These are phyloP conservation scores for Didymella pomorum DNA, from an alignment of 2,329 filamentous ascomycete species.

Conservation along the genomic window DNA sequence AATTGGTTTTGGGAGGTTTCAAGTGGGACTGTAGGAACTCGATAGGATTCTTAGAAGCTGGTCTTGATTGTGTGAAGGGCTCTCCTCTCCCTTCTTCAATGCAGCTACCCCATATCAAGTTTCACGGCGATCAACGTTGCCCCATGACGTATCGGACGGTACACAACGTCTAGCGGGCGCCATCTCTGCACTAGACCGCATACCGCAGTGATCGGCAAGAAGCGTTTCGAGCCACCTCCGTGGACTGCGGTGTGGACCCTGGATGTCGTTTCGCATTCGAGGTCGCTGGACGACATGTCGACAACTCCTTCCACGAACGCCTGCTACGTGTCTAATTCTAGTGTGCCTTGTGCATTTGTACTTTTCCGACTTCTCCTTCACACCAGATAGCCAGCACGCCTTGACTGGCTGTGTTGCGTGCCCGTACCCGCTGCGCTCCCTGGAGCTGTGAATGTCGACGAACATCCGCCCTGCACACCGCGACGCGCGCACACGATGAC, in stretches of 20 bases:
- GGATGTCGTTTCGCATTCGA: slow-evolving; percentile 31
- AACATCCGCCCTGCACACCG: slow-evolving; percentile 28
- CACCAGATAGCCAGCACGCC: slow-evolving; percentile 5
- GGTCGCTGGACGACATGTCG: slow-evolving; percentile 18
- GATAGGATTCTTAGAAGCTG: background rate
- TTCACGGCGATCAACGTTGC: slow-evolving; percentile 21
- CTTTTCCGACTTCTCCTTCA: background rate
- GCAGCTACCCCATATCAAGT: slow-evolving; percentile 21
- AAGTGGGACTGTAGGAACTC: background rate
- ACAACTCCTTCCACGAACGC: slow-evolving; percentile 11
- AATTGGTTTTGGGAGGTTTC: background rate
- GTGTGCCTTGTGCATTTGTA: slow-evolving; percentile 4
- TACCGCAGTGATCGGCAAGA: slow-evolving; percentile 21
- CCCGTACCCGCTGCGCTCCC: slow-evolving; percentile 13
- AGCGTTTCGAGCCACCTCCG: slow-evolving; percentile 8
- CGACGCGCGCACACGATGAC: slow-evolving; percentile 36
- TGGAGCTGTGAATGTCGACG: slow-evolving; percentile 30
- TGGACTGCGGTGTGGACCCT: slow-evolving; percentile 27
- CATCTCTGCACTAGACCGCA: slow-evolving; percentile 25
- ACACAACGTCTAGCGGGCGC: slow-evolving; percentile 21
- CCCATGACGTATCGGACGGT: slow-evolving; percentile 27
- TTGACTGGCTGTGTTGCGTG: slow-evolving; percentile 16
- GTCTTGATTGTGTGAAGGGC: background rate
- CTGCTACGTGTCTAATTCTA: slow-evolving; percentile 7
- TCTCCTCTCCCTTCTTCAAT: slow-evolving; percentile 4